Base-by-base conservation (phyloP, 2,329 filamentous ascomycete genomes). In the Trichoderma sp. region DNA sequence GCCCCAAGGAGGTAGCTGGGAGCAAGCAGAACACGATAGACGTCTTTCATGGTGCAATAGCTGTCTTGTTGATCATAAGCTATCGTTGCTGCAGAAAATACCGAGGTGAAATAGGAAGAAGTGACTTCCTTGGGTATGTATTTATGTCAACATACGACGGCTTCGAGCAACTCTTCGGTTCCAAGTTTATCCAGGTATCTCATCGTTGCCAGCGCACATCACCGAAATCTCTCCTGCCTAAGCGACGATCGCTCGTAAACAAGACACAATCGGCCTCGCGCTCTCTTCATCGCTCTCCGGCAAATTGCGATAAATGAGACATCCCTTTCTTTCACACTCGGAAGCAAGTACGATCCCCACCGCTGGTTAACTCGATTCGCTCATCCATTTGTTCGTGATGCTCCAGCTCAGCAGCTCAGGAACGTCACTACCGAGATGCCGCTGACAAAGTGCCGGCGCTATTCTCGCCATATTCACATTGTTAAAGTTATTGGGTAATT, bases 1-100 rank as follows among this genome's bases (percentile, higher is more conserved):
- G 11, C 34, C 7, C 65, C 23, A 13, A 59, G 4, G 3, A 59
- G 20, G n/a, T 47, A 47, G 12, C 12, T 26, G 17, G 34, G 36
- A 30, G 32, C 23, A 32, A 28, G 3, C 7, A n/a, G 3, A 11
- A 68, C 0, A 8, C 20, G 1, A 5, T 20, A 58, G 6, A 68
- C 11, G 7, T 58, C 23, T 15, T 26, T n/a, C 65, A 68, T 68
- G 4, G 7, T 23, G 23, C 1, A 62, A 2, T 13, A 23, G n/a
- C 20, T 32, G 7, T 28, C 12, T 28, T 6, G 4, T 12, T 2
- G 9, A 28, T 17, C 6, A 13, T 20, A 9, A 20, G 12, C 4
- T 43, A 7, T 47, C 23, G 9, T 2, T 8, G 6, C 1, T n/a
- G 7, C 2, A n/a, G 3, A 13, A 4, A 13, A 1, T 6, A 2